These are phyloP conservation scores for Discostella pseudostelligera DNA, from an alignment of 108 stramenopile species.

Conservation along the genomic window DNA sequence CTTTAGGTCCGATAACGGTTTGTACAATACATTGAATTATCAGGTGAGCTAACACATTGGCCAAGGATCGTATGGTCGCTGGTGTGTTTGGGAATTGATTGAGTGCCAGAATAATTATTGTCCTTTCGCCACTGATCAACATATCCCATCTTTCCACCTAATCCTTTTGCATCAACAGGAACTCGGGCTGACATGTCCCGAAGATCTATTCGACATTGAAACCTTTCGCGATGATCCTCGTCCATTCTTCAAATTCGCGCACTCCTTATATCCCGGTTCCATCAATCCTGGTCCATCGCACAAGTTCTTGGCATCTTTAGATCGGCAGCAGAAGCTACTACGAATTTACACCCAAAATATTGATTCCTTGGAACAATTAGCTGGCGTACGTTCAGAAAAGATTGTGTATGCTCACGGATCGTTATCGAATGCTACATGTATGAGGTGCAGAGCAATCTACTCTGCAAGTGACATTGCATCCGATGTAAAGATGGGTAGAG, in stretches of 20 bases:
- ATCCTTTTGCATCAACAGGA: constrained; percentile 17
- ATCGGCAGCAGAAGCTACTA: constrained; percentile 60
- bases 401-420: constrained; percentile 86
- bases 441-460: constrained; percentile 58
- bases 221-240: constrained; percentile 69
- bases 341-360: constrained; percentile 85
- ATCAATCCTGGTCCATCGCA: constrained; percentile 69
- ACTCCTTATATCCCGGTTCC: constrained; percentile 34
- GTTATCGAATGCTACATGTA: constrained; percentile 59
- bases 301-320: constrained; percentile 65
- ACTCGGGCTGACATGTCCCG: constrained; percentile 48
- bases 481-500: constrained; percentile 52
- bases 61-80: too few species aligned
- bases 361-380: constrained; percentile 69
- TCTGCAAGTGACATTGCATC: constrained; percentile 46
- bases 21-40: constrained; percentile 64
- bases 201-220: constrained; percentile 84
- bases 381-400: constrained; percentile 62
- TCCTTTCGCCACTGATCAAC: too few species aligned
- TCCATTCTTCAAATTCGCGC: constrained; percentile 66
- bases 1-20: constrained; percentile 73
- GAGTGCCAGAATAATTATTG: too few species aligned
- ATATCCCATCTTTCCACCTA: neutral
- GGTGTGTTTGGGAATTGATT: too few species aligned
- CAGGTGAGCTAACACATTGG: constrained; percentile 24